Evolutionary conservation across 176 grass and related monocot genomes (phyloP).

Genomic region (Eleusine coracana): DNA sequence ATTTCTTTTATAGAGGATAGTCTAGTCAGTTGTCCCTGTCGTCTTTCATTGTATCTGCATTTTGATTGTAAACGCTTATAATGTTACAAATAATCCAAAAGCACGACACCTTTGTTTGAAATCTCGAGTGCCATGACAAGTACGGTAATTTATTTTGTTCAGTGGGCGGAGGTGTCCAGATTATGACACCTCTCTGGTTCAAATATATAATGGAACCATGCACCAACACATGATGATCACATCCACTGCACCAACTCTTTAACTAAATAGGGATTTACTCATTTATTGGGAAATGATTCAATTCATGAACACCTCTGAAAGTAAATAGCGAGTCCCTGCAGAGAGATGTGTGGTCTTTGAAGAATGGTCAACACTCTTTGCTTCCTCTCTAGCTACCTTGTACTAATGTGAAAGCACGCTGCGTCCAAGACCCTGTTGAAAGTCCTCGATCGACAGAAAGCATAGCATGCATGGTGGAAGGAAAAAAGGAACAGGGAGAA

Average conservation of each 20-base stretch:
- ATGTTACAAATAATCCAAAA: slow-evolving; percentile 10
- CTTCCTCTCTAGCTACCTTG: not conserved
- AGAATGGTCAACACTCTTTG: slow-evolving; percentile 23
- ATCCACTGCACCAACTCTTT: not conserved
- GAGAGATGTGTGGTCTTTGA: not conserved
- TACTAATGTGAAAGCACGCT: slow-evolving; percentile 51
- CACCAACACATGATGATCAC: not conserved
- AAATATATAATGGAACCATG: too few species aligned
- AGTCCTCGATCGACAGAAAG: not conserved
- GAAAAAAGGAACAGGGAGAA: not conserved
- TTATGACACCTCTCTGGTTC: not conserved
- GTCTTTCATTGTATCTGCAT: not conserved
- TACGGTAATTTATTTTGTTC: not conserved
- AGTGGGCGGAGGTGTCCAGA: not conserved
- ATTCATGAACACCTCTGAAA: not conserved
- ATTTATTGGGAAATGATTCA: not conserved
- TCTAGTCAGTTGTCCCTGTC: not conserved
- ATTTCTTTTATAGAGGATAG: not conserved
- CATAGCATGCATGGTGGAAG: not conserved
- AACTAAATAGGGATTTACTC: slow-evolving; percentile 26
- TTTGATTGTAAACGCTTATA: not conserved
- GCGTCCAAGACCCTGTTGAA: not conserved
- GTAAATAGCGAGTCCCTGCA: not conserved
- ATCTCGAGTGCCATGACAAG: not conserved
- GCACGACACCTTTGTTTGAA: not conserved